phyloP scores from a whole-genome alignment of 768 basidiomycete genomes.

The Hypsizygus marmoreus region DNA sequence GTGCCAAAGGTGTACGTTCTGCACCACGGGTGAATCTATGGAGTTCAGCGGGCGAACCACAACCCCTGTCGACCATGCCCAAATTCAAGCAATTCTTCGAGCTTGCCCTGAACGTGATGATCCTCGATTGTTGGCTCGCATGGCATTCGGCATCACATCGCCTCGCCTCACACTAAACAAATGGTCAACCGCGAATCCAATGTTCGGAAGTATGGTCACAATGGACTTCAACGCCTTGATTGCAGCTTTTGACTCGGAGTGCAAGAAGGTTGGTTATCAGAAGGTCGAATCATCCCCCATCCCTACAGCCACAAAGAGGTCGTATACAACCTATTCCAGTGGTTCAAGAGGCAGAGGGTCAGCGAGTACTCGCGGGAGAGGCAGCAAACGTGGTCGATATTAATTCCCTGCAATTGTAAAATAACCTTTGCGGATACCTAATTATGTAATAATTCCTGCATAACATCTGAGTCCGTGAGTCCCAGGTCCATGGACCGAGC shows the following conservation, averaged over 20 bases:
- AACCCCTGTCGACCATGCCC: constrained; percentile 24
- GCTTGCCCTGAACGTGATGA: constrained; percentile 50
- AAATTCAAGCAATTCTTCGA: constrained; percentile 37
- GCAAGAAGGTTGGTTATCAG: constrained; percentile 35
- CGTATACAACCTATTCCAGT: constrained; percentile 9
- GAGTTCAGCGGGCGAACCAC: constrained; percentile 27
- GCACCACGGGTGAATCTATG: constrained; percentile 34
- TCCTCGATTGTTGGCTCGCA: constrained; percentile 45
- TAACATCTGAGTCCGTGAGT: neutral
- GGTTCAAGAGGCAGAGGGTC: neutral
- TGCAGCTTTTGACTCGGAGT: constrained; percentile 41
- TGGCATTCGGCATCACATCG: constrained; percentile 51
- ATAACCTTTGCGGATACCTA: neutral
- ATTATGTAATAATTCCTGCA: neutral
- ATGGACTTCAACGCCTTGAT: constrained; percentile 37
- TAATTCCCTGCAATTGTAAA: neutral
- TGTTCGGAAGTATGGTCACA: constrained; percentile 45
- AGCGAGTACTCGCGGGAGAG: constrained; percentile 1
- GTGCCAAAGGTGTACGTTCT: constrained; percentile 47
- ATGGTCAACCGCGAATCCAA: constrained; percentile 39
- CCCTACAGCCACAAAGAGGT: constrained; percentile 16
- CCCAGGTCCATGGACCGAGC: neutral
- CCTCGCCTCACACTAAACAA: constrained; percentile 42
- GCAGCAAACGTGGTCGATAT: constrained; percentile 3
- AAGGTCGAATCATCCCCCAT: constrained; percentile 9